Conservation (phyloP, 2,329 filamentous ascomycete genomes). For the Colletotrichum navitas region DNA sequence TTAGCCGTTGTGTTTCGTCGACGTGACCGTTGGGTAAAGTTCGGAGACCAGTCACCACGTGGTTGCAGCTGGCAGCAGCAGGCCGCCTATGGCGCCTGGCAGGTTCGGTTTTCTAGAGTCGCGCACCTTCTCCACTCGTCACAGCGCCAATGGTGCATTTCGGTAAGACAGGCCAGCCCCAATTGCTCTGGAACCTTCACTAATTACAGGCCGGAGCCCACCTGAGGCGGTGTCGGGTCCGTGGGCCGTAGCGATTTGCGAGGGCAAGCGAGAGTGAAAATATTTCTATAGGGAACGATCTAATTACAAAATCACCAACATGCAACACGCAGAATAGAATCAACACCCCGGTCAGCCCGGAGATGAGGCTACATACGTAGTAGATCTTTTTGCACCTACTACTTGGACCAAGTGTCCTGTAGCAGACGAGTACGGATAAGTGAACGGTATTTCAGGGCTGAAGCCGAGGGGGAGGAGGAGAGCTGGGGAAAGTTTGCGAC, state of each 20-base stretch:
- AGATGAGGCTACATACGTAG: slow-evolving; percentile 40
- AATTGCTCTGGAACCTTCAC: slow-evolving; percentile 22
- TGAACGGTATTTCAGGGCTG: slow-evolving; percentile 1
- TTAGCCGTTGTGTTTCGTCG: slow-evolving; percentile 15
- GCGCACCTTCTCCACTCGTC: background rate
- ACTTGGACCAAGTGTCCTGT: slow-evolving; percentile 19
- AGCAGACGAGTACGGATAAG: background rate
- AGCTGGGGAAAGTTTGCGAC: slow-evolving; percentile 1
- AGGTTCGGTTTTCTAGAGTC: too few relatives aligned
- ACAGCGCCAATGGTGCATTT: slow-evolving; percentile 20
- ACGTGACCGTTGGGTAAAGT: background rate
- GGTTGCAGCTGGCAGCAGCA: background rate
- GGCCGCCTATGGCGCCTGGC: too few relatives aligned
- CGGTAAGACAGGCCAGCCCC: background rate
- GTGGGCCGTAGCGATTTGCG: slow-evolving; percentile 7
- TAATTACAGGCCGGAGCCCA: slow-evolving; percentile 30
- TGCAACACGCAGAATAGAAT: slow-evolving; percentile 16
- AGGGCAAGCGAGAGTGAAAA: slow-evolving; percentile 37
- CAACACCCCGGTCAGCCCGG: slow-evolving; percentile 26
- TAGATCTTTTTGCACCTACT: slow-evolving; percentile 8
- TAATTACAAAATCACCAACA: slow-evolving; percentile 28
- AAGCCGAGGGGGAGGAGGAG: background rate
- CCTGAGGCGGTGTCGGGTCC: slow-evolving; percentile 33
- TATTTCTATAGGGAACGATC: slow-evolving; percentile 29
- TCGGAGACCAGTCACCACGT: background rate